Conservation (phyloP, 257 asterid species). For the Haberlea rhodopensis region DNA sequence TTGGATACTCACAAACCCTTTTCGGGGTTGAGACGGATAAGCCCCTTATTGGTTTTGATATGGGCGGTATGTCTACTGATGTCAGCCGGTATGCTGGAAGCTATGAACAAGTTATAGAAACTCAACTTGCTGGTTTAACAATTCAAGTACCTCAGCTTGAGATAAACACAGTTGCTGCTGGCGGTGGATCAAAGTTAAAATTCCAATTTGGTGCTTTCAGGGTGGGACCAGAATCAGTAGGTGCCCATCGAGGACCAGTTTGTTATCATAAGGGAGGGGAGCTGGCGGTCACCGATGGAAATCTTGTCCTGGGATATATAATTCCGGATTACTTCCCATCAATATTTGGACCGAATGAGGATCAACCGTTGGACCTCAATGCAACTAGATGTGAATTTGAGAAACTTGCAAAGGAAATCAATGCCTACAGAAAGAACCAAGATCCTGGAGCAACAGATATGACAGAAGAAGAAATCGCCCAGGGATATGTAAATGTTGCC, state of each 20-base stretch:
- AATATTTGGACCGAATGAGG: slow-evolving; percentile 86
- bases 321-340: slow-evolving; percentile 90
- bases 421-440: slow-evolving; percentile 64
- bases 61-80: slow-evolving; percentile 99
- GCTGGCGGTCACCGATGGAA: slow-evolving; percentile 89
- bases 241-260: slow-evolving; percentile 98
- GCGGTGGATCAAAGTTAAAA: slow-evolving; percentile 94
- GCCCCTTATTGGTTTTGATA: slow-evolving; percentile 95
- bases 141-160: slow-evolving; percentile 99
- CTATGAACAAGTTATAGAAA: slow-evolving; percentile 90
- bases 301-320: slow-evolving; percentile 78
- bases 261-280: slow-evolving; percentile 96
- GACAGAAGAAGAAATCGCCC: slow-evolving; percentile 91
- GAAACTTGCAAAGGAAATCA: slow-evolving; percentile 75
- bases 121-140: slow-evolving; percentile 86
- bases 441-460: slow-evolving; percentile 70
- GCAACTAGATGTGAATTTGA: slow-evolving; percentile 70
- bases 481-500: slow-evolving; percentile 85
- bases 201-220: slow-evolving; percentile 91
- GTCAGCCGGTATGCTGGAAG: slow-evolving; percentile 94
- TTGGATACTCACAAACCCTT: slow-evolving; percentile 94
- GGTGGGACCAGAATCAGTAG: slow-evolving; percentile 97
- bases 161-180: slow-evolving; percentile 97
- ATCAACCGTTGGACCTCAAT: slow-evolving; percentile 69
- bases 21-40: slow-evolving; percentile 74